Conservation (phyloP, 495 filamentous ascomycete species). For the Talaromyces borbonicus region DNA sequence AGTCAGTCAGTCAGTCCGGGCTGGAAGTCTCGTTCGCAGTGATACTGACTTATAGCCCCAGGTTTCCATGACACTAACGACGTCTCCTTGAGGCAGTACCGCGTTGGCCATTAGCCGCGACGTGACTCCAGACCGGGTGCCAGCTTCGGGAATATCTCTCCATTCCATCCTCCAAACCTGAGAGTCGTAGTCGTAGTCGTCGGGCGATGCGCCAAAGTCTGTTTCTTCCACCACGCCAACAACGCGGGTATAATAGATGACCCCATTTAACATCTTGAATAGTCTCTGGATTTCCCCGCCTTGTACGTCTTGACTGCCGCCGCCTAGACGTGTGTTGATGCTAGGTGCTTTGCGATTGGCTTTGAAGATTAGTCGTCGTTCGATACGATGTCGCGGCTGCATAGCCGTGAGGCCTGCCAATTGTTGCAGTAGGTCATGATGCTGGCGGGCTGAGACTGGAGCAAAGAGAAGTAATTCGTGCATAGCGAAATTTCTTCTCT, state of each 20-base stretch:
- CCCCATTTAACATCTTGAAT: slow-evolving; percentile 40
- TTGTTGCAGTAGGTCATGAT: slow-evolving; percentile 54
- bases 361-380: slow-evolving; percentile 58
- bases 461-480: slow-evolving; percentile 40
- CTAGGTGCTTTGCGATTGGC: slow-evolving; percentile 40
- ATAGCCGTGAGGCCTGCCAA: slow-evolving; percentile 58
- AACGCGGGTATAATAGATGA: slow-evolving; percentile 41
- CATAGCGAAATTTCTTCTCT: slow-evolving; percentile 29
- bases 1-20: neutral
- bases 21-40: too few species aligned
- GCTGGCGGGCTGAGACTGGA: slow-evolving; percentile 36
- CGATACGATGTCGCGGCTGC: slow-evolving; percentile 48
- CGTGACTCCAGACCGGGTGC: slow-evolving; percentile 37
- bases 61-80: slow-evolving; percentile 36
- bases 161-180: slow-evolving; percentile 43
- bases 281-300: slow-evolving; percentile 32
- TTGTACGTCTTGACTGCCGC: slow-evolving; percentile 34
- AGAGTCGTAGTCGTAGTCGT: slow-evolving; percentile 26
- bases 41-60: slow-evolving; percentile 42
- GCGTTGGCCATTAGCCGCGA: slow-evolving; percentile 38
- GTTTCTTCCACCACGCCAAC: slow-evolving; percentile 29
- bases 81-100: slow-evolving; percentile 32
- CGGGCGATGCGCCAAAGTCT: slow-evolving; percentile 19
- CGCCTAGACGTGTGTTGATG: slow-evolving; percentile 28
- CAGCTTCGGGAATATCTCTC: slow-evolving; percentile 43